Evolutionary conservation across 129 eudicot genomes (phyloP).

Genomic region (Mikania micrantha): DNA sequence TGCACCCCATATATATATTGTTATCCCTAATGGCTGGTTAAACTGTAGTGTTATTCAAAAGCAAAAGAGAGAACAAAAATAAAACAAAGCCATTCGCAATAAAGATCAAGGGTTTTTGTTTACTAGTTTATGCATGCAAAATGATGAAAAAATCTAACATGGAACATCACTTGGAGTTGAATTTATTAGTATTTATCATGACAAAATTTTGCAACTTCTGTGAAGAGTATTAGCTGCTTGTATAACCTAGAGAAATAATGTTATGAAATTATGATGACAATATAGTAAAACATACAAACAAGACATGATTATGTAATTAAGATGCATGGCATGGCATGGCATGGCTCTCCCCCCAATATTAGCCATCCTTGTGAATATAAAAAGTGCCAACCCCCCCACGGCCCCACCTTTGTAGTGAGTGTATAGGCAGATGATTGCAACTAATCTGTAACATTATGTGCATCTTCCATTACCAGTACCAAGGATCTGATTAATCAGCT

Average conservation of each 20-base stretch:
- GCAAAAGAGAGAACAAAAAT: too few species aligned
- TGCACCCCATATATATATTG: too few species aligned
- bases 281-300: neutral
- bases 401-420: neutral
- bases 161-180: neutral
- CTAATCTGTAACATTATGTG: neutral
- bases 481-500: slow-evolving; percentile 59
- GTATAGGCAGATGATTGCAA: slow-evolving; percentile 3
- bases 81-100: neutral
- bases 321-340: too few species aligned
- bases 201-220: neutral
- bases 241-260: neutral
- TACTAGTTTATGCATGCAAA: too few species aligned
- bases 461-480: slow-evolving; percentile 19
- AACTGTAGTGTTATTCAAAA: too few species aligned
- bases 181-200: neutral
- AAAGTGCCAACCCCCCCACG: neutral
- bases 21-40: too few species aligned
- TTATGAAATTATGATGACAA: neutral
- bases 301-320: neutral
- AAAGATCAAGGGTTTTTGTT: too few species aligned
- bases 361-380: neutral
- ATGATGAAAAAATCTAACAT: neutral
- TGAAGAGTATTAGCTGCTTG: neutral
- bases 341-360: neutral